A percentile compares a stretch with the other conserved stretches of the same genome.
Evolutionary conservation across 169 alveolate species (phyloP).

Genomic region (Cryptosporidium ryanae): DNA sequence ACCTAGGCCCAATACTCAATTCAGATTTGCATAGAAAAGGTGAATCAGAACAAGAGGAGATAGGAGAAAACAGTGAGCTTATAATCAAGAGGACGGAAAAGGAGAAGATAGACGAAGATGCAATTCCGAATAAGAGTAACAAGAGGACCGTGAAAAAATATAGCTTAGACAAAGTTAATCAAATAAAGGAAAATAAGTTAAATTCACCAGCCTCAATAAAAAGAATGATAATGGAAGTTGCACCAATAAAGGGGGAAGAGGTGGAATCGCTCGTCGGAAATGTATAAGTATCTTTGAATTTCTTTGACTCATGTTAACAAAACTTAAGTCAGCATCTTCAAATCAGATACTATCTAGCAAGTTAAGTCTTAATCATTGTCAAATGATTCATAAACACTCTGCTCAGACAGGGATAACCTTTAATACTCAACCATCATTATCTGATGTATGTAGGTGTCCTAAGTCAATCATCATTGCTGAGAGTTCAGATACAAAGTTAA

Average conservation of each 20-base stretch:
- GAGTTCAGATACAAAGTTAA: background rate
- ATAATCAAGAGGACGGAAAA: background rate
- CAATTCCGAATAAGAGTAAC: background rate
- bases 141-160: conserved; percentile 29
- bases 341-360: conserved; percentile 74
- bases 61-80: background rate
- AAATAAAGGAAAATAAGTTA: background rate
- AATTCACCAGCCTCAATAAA: conserved; percentile 48
- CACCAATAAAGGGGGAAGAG: conserved; percentile 19
- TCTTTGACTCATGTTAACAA: conserved; percentile 34
- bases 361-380: conserved; percentile 46
- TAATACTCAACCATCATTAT: conserved; percentile 65
- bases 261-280: conserved; percentile 11
- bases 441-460: conserved; percentile 76
- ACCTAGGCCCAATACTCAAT: background rate
- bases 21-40: background rate
- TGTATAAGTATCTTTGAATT: background rate
- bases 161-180: background rate
- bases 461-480: conserved; percentile 54
- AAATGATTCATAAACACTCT: conserved; percentile 1
- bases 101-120: background rate
- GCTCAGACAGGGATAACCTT: conserved; percentile 75
- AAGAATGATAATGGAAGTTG: conserved; percentile 65
- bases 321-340: conserved; percentile 8
- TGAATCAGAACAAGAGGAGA: background rate